phyloP scores from a whole-genome alignment of 306 rosid species.

The Purshia tridentata region DNA sequence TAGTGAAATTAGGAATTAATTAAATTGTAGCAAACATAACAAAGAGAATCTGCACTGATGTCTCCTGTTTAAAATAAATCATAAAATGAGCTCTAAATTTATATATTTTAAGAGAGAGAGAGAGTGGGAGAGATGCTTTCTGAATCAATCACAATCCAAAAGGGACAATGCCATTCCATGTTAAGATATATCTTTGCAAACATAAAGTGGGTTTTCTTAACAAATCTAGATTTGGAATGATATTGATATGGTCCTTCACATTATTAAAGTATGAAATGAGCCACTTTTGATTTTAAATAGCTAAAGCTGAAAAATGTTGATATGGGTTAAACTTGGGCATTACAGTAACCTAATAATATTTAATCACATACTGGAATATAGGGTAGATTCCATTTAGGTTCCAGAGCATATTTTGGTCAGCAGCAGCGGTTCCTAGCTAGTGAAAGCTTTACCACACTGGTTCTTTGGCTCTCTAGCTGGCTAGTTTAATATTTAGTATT shows the following conservation, averaged over 20 bases:
- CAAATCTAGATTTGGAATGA: conserved; percentile 5
- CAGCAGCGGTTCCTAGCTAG: neutral
- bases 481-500: too few species aligned
- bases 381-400: neutral
- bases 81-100: too few species aligned
- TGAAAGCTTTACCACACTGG: too few species aligned
- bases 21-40: too few species aligned
- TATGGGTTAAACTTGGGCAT: neutral
- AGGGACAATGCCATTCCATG: neutral
- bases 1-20: too few species aligned
- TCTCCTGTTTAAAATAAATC: too few species aligned
- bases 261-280: neutral
- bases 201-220: neutral
- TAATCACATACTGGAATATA: neutral
- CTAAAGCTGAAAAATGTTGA: neutral
- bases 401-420: neutral
- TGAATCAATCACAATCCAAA: neutral
- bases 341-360: neutral
- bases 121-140: too few species aligned
- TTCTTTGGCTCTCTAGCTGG: too few species aligned
- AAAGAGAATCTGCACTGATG: too few species aligned
- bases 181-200: neutral
- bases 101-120: too few species aligned
- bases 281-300: neutral
- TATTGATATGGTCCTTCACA: neutral